These are phyloP conservation scores for Ascochyta koolunga DNA, from an alignment of 2,329 filamentous ascomycete species.

Conservation along the genomic window DNA sequence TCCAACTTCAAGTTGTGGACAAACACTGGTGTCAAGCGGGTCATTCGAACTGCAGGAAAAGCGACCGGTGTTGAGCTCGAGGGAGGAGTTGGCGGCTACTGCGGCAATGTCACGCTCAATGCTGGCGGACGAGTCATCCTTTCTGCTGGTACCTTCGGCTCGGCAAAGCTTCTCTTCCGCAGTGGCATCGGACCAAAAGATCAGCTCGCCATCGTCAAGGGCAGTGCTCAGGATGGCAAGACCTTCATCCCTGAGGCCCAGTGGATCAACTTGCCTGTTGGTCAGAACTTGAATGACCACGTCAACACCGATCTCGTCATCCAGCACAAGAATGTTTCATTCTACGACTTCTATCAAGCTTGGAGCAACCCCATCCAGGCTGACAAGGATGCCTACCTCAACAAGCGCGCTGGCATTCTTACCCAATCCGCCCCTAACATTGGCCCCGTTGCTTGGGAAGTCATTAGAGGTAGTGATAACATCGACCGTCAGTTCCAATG, in stretches of 20 bases:
- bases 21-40: slow-evolving; percentile 69
- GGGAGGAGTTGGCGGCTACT: slow-evolving; percentile 64
- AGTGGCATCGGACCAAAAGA: slow-evolving; percentile 70
- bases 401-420: slow-evolving; percentile 63
- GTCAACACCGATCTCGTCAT: slow-evolving; percentile 64
- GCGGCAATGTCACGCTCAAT: slow-evolving; percentile 66
- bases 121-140: slow-evolving; percentile 68
- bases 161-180: slow-evolving; percentile 70
- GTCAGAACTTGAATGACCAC: slow-evolving; percentile 58
- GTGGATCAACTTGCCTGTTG: slow-evolving; percentile 61
- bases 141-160: slow-evolving; percentile 72
- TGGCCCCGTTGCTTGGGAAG: slow-evolving; percentile 67
- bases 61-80: slow-evolving; percentile 73
- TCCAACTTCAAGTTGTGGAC: slow-evolving; percentile 71
- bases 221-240: slow-evolving; percentile 50
- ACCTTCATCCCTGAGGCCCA: slow-evolving; percentile 52
- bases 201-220: slow-evolving; percentile 54
- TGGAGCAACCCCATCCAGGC: slow-evolving; percentile 54
- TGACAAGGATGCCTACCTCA: slow-evolving; percentile 52
- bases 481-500: slow-evolving; percentile 69
- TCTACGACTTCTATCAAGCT: slow-evolving; percentile 71
- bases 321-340: slow-evolving; percentile 58
- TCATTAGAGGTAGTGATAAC: slow-evolving; percentile 62
- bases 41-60: slow-evolving; percentile 67
- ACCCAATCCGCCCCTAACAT: slow-evolving; percentile 71